A percentile compares a stretch with the other conserved stretches of the same genome.
Conservation (phyloP, 495 filamentous ascomycete genomes). For the Aspergillus kassunensis region DNA sequence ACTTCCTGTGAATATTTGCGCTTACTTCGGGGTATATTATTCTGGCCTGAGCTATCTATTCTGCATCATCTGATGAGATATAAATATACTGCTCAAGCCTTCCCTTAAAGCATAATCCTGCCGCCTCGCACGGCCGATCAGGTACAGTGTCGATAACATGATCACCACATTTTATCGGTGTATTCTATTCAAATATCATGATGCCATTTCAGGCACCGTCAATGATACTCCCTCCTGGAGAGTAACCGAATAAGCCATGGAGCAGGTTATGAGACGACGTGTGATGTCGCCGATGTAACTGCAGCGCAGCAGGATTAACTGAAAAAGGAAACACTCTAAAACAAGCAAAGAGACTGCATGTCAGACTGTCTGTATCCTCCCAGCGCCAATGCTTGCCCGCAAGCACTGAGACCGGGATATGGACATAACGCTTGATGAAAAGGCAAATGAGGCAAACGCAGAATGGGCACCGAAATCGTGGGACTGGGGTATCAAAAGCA, state of each 20-base stretch:
- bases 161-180: not conserved
- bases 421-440: too few species aligned
- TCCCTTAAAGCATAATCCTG: not conserved
- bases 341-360: not conserved
- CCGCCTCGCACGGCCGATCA: not conserved
- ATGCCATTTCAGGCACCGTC: not conserved
- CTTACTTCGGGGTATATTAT: not conserved
- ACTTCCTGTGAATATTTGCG: not conserved
- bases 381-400: not conserved
- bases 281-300: not conserved
- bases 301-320: not conserved
- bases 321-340: not conserved
- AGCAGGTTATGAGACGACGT: not conserved
- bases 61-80: not conserved
- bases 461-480: not conserved
- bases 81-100: not conserved
- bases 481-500: constrained; percentile 9
- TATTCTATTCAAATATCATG: not conserved
- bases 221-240: not conserved
- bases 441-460: not conserved
- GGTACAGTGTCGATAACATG: not conserved
- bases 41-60: not conserved
- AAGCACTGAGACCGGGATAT: not conserved
- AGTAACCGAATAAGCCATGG: not conserved
- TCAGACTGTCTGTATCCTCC: not conserved